These are phyloP conservation scores for Middelhovenomyces tepae DNA, from an alignment of 805 yeast genomes.

Conservation along the genomic window DNA sequence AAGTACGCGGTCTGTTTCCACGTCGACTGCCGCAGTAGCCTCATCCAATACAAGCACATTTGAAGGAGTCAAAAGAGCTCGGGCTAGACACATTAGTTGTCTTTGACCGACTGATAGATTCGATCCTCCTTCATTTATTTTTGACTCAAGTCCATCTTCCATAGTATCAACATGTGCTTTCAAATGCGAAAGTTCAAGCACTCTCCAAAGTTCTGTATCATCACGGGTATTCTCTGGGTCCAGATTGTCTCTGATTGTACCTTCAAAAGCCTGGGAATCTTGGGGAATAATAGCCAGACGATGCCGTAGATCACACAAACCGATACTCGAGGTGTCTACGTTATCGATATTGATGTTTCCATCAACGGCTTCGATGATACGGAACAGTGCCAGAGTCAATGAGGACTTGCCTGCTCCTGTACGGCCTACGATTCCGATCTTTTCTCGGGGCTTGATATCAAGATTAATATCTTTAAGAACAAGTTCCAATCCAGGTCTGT, in stretches of 20 bases:
- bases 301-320: slow-evolving; percentile 69
- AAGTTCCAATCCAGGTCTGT: slow-evolving; percentile 72
- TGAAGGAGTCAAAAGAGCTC: slow-evolving; percentile 64
- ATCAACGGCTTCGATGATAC: slow-evolving; percentile 68
- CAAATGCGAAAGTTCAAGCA: slow-evolving; percentile 68
- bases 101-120: slow-evolving; percentile 78
- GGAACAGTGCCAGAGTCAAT: slow-evolving; percentile 70
- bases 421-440: slow-evolving; percentile 92
- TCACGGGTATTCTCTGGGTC: slow-evolving; percentile 66
- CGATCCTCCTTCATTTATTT: slow-evolving; percentile 60
- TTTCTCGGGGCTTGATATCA: slow-evolving; percentile 63
- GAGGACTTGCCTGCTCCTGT: slow-evolving; percentile 96
- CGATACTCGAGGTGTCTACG: slow-evolving; percentile 55
- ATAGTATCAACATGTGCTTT: slow-evolving; percentile 50
- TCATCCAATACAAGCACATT: slow-evolving; percentile 70
- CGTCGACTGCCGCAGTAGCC: slow-evolving; percentile 75
- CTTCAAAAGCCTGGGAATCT: slow-evolving; percentile 88
- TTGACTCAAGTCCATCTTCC: slow-evolving; percentile 30
- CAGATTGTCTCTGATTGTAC: slow-evolving; percentile 73
- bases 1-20: slow-evolving; percentile 64
- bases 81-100: slow-evolving; percentile 68
- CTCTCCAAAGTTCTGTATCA: slow-evolving; percentile 80
- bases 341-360: slow-evolving; percentile 72
- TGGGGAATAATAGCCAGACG: slow-evolving; percentile 83
- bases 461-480: slow-evolving; percentile 64